Percentiles rank a stretch among this genome's conserved stretches.
Conservation (phyloP, 345 rosid species). For the Gossypium arboreum region DNA sequence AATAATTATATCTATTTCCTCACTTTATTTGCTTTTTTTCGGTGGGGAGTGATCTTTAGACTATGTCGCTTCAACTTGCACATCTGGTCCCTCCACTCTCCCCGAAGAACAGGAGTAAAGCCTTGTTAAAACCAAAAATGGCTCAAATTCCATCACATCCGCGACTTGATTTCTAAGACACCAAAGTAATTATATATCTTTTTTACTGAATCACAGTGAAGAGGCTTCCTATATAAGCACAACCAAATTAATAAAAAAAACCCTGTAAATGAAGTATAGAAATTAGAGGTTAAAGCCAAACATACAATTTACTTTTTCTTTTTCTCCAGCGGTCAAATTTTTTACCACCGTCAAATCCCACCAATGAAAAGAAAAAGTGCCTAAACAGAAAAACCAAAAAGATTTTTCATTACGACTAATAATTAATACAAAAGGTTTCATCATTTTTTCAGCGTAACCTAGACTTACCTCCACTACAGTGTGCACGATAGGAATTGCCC, state of each 20-base stretch:
- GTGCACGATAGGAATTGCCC: slow-evolving; percentile 32
- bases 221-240: no score
- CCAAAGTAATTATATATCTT: no score
- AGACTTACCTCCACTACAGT: slow-evolving; percentile 20
- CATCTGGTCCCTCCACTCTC: background rate
- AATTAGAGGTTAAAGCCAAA: background rate
- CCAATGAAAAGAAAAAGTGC: background rate
- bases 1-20: no score
- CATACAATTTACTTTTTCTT: slow-evolving; percentile 9
- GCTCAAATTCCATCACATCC: no score
- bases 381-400: background rate
- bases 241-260: no score
- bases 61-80: background rate
- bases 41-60: background rate
- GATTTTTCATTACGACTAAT: slow-evolving; percentile 13
- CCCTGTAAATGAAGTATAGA: background rate
- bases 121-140: background rate
- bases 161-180: no score
- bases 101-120: background rate
- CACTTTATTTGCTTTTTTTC: no score
- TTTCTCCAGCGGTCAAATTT: slow-evolving; percentile 1
- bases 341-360: background rate
- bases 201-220: background rate
- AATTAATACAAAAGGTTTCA: slow-evolving; percentile 16
- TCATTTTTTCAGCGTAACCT: slow-evolving; percentile 19